A percentile compares a stretch with the other conserved stretches of the same genome.
Conservation (phyloP, 768 basidiomycete species). For the Xerocomus spinulosus region DNA sequence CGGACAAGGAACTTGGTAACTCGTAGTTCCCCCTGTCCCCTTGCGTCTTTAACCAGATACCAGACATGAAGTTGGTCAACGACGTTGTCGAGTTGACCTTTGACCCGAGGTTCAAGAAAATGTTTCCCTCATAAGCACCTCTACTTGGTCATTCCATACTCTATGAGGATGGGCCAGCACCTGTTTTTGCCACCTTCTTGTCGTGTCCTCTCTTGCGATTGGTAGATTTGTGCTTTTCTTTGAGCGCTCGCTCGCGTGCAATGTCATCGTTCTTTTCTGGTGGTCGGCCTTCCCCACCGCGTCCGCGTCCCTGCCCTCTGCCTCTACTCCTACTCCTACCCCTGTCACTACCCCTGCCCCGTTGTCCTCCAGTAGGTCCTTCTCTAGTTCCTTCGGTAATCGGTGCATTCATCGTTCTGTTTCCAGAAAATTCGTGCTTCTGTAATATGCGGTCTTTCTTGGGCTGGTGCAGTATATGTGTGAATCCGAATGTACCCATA, state of each 20-base stretch:
- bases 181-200: slow-evolving; percentile 77
- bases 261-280: slow-evolving; percentile 36
- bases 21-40: not conserved
- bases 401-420: slow-evolving; percentile 32
- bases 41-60: slow-evolving; percentile 6
- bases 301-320: slow-evolving; percentile 36
- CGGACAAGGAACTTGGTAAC: slow-evolving; percentile 53
- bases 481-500: slow-evolving; percentile 8
- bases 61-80: slow-evolving; percentile 59
- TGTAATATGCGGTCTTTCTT: slow-evolving; percentile 68
- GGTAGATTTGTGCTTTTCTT: slow-evolving; percentile 78
- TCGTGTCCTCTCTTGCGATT: slow-evolving; percentile 82
- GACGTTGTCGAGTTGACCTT: slow-evolving; percentile 59
- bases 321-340: slow-evolving; percentile 37
- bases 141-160: not conserved
- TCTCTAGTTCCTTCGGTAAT: not conserved
- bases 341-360: slow-evolving; percentile 11
- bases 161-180: slow-evolving; percentile 35
- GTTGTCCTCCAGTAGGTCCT: slow-evolving; percentile 12
- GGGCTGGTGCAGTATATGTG: slow-evolving; percentile 40
- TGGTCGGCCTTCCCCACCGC: slow-evolving; percentile 34
- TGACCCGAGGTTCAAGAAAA: slow-evolving; percentile 48
- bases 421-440: slow-evolving; percentile 76
- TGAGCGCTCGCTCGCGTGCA: slow-evolving; percentile 61
- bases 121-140: slow-evolving; percentile 37